A percentile compares a stretch with the other conserved stretches of the same genome.
These are phyloP conservation scores for Brassica cretica DNA, from an alignment of 345 rosid genomes.

Conservation along the genomic window DNA sequence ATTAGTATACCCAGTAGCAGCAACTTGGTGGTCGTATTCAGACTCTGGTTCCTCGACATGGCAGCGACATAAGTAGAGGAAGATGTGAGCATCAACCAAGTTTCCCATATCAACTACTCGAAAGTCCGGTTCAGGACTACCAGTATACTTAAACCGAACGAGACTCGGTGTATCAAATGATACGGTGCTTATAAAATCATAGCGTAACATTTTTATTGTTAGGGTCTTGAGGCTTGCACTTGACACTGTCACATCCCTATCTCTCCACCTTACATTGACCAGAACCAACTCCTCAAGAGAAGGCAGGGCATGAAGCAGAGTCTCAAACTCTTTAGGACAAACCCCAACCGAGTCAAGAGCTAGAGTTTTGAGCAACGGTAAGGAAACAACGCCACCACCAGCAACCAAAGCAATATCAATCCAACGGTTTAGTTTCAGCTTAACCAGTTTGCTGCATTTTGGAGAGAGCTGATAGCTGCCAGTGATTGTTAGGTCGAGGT, in stretches of 20 bases:
- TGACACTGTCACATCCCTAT: not conserved
- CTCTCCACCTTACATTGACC: not conserved
- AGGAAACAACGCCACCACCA: not conserved
- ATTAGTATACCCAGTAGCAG: not conserved
- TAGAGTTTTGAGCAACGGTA: not conserved
- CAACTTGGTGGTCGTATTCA: not conserved
- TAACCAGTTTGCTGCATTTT: not conserved
- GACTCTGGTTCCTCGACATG: too few relatives aligned
- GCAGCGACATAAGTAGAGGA: not conserved
- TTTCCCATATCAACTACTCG: not conserved
- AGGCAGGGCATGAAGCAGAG: not conserved
- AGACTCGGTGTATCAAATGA: slow-evolving; percentile 16
- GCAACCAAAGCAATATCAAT: not conserved
- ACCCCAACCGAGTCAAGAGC: not conserved
- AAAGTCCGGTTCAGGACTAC: not conserved
- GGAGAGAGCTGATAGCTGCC: not conserved
- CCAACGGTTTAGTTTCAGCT: not conserved
- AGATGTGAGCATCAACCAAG: not conserved
- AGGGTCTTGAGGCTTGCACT: slow-evolving; percentile 23
- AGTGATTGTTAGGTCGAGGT: not conserved
- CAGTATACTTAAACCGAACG: not conserved
- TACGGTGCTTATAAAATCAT: not conserved
- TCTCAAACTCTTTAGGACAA: not conserved
- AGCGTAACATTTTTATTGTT: not conserved
- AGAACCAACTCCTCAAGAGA: slow-evolving; percentile 10